These are phyloP conservation scores for Lactarius indigo DNA, from an alignment of 768 basidiomycete genomes.

Conservation along the genomic window DNA sequence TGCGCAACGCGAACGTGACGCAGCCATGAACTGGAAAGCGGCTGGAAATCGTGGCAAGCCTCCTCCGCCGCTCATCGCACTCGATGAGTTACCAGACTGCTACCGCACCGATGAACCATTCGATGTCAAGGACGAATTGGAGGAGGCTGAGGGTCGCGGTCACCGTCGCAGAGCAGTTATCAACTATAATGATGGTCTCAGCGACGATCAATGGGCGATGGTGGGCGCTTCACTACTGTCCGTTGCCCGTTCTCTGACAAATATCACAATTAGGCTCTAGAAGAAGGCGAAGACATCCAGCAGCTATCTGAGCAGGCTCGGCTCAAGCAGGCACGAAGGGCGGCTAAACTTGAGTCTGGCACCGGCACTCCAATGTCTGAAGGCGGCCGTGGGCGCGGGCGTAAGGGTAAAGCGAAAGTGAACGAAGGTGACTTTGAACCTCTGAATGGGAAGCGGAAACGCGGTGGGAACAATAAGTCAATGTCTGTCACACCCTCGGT, in stretches of 20 bases:
- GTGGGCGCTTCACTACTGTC: conserved; percentile 37
- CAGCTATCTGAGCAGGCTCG: conserved; percentile 64
- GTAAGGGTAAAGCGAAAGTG: conserved; percentile 58
- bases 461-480: conserved; percentile 54
- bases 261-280: conserved; percentile 50
- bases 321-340: conserved; percentile 58
- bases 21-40: conserved; percentile 62
- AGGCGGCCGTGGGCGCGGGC: conserved; percentile 50
- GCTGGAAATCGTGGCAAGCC: conserved; percentile 75
- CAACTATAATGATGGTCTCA: conserved; percentile 90
- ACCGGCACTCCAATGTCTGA: conserved; percentile 62
- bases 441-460: conserved; percentile 69
- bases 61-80: conserved; percentile 70
- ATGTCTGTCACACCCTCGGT: conserved; percentile 75
- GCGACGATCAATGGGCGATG: conserved; percentile 91
- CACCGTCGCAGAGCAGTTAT: conserved; percentile 80
- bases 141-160: conserved; percentile 73
- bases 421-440: conserved; percentile 33
- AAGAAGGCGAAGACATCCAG: conserved; percentile 77
- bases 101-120: conserved; percentile 86
- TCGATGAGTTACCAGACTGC: conserved; percentile 89
- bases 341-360: conserved; percentile 58
- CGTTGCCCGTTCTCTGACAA: not conserved
- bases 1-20: conserved; percentile 66
- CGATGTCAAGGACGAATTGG: conserved; percentile 58